A percentile compares a stretch with the other conserved stretches of the same genome.
These are phyloP conservation scores for Vitis cinerea DNA, from an alignment of 164 flowering plant genomes.

Conservation along the genomic window DNA sequence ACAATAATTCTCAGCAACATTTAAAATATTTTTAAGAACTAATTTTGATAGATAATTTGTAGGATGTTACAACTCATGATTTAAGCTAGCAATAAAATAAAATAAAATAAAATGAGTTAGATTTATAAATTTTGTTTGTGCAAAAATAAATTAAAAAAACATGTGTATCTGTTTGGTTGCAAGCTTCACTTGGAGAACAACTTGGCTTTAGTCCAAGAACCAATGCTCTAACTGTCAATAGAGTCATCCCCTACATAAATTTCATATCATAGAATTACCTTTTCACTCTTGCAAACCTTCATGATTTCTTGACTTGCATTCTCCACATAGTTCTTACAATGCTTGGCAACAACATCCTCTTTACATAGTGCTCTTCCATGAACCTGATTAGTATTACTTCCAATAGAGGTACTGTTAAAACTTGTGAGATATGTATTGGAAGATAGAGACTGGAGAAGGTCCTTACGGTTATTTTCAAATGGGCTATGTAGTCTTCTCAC, in stretches of 20 bases:
- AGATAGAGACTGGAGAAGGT: slow-evolving; percentile 21
- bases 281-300: slow-evolving; percentile 5
- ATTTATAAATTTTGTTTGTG: too few species aligned
- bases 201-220: too few species aligned
- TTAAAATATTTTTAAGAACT: too few species aligned
- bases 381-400: slow-evolving; percentile 14
- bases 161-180: too few species aligned
- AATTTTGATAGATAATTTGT: too few species aligned
- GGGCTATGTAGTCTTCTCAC: slow-evolving; percentile 2
- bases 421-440: slow-evolving; percentile 17
- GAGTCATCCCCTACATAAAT: slow-evolving; percentile 6
- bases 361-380: slow-evolving; percentile 35
- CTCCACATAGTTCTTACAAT: slow-evolving; percentile 22
- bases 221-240: too few species aligned
- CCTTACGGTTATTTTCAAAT: slow-evolving; percentile 23
- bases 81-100: too few species aligned
- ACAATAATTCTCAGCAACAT: too few species aligned
- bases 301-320: slow-evolving; percentile 9
- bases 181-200: too few species aligned
- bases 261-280: slow-evolving; percentile 25
- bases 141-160: too few species aligned
- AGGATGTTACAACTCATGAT: too few species aligned
- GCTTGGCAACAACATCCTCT: slow-evolving; percentile 18
- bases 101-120: too few species aligned
- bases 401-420: slow-evolving; percentile 22